These are phyloP conservation scores for Saccharum spontaneum DNA, from an alignment of 176 grass and related monocot species.

Conservation along the genomic window DNA sequence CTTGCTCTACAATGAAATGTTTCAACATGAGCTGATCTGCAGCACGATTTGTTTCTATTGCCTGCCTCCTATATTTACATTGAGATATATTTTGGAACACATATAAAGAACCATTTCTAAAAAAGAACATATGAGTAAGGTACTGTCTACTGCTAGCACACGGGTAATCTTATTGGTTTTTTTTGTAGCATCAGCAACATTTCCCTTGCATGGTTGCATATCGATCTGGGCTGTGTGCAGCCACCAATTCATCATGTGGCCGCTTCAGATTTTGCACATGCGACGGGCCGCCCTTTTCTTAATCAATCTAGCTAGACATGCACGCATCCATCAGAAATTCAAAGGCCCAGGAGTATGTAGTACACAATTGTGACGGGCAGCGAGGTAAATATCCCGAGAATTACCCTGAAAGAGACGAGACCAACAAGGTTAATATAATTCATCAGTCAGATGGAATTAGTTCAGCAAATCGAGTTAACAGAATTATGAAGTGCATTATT, in stretches of 20 bases:
- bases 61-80: neutral
- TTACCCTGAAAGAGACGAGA: constrained; percentile 47
- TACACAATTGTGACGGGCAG: constrained; percentile 80
- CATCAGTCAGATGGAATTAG: too few species aligned
- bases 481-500: neutral
- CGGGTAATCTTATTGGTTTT: neutral
- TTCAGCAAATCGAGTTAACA: too few species aligned
- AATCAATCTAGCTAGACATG: neutral
- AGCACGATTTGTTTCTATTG: too few species aligned
- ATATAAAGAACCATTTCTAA: too few species aligned
- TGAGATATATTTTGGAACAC: too few species aligned
- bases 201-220: neutral
- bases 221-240: neutral
- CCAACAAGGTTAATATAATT: neutral
- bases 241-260: neutral
- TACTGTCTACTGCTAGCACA: neutral
- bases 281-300: neutral
- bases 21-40: neutral
- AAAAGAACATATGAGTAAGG: neutral
- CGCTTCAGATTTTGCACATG: neutral
- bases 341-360: constrained; percentile 56
- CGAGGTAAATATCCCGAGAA: constrained; percentile 78
- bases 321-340: neutral
- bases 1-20: neutral
- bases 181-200: neutral